Percentiles rank a stretch among this genome's conserved stretches.
These are phyloP conservation scores for Caloboletus inedulis DNA, from an alignment of 1,284 basidiomycete species.

Conservation along the genomic window DNA sequence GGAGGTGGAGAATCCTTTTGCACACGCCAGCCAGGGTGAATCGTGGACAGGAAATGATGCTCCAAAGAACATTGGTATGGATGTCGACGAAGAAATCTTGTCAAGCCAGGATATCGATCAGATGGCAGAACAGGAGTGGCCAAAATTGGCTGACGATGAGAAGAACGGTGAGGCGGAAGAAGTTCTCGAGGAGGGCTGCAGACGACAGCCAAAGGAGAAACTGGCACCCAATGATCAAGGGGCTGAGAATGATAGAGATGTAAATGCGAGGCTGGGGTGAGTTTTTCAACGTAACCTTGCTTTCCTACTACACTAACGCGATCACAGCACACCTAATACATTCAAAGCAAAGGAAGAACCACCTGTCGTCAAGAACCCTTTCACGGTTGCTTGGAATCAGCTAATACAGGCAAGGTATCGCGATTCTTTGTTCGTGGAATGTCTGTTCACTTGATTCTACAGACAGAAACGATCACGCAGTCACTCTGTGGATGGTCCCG, in stretches of 20 bases:
- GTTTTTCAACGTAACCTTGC: background rate
- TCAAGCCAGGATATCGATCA: slow-evolving; percentile 50
- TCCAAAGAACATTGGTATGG: slow-evolving; percentile 34
- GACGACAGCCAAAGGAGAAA: slow-evolving; percentile 26
- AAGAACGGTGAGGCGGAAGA: slow-evolving; percentile 27
- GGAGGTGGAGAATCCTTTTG: slow-evolving; percentile 28
- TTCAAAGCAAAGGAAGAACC: background rate
- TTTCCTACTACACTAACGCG: background rate
- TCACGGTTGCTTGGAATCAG: slow-evolving; percentile 24
- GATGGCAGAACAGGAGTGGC: slow-evolving; percentile 40
- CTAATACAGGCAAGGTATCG: slow-evolving; percentile 21
- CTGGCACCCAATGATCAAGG: slow-evolving; percentile 14
- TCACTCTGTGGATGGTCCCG: slow-evolving; percentile 11
- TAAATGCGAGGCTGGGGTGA: slow-evolving; percentile 1
- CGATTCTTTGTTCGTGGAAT: background rate
- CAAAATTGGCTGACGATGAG: slow-evolving; percentile 28
- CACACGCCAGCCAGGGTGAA: slow-evolving; percentile 13
- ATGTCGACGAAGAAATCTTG: slow-evolving; percentile 55
- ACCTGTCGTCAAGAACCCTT: slow-evolving; percentile 20
- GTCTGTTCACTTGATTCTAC: slow-evolving; percentile 1
- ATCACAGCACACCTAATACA: slow-evolving; percentile 4
- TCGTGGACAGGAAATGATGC: slow-evolving; percentile 12
- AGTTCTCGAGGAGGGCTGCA: slow-evolving; percentile 30
- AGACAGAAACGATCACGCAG: slow-evolving; percentile 26
- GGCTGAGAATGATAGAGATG: background rate